A percentile compares a stretch with the other conserved stretches of the same genome.
These are phyloP conservation scores for Hyphodiscus sp. DNA, from an alignment of 2,329 filamentous ascomycete genomes.

Conservation along the genomic window DNA sequence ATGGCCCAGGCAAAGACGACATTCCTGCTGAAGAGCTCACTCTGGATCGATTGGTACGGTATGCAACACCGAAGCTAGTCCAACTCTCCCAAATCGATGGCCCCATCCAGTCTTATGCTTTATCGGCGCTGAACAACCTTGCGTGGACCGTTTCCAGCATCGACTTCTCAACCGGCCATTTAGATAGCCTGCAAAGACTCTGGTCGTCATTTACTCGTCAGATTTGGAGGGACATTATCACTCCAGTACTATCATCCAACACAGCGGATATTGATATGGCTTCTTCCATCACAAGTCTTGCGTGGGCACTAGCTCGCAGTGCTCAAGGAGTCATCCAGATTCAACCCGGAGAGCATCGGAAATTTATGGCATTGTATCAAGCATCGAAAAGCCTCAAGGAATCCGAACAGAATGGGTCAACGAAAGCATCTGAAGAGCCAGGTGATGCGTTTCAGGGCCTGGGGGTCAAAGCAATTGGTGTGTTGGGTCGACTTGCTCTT, in stretches of 20 bases:
- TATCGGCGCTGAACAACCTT: conserved; percentile 60
- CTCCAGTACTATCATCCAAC: conserved; percentile 51
- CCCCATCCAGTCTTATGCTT: conserved; percentile 45
- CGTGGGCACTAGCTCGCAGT: conserved; percentile 57
- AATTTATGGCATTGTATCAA: conserved; percentile 60
- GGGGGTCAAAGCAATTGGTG: conserved; percentile 60
- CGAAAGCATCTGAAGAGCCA: conserved; percentile 21
- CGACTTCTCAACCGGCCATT: conserved; percentile 51
- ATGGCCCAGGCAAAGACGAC: conserved; percentile 35
- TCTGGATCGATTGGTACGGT: conserved; percentile 25
- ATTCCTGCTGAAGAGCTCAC: conserved; percentile 22
- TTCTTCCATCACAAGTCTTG: conserved; percentile 56
- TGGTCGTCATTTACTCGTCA: conserved; percentile 49
- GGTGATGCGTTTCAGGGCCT: conserved; percentile 53
- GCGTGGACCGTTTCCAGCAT: conserved; percentile 59
- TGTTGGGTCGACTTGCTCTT: conserved; percentile 56
- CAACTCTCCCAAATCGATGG: conserved; percentile 26
- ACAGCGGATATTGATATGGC: conserved; percentile 55
- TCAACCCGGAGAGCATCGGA: conserved; percentile 48
- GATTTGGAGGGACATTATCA: conserved; percentile 53
- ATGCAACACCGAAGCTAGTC: conserved; percentile 26
- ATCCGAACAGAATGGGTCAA: conserved; percentile 11
- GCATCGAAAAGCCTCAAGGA: conserved; percentile 40
- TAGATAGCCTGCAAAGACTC: conserved; percentile 39
- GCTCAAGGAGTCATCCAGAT: conserved; percentile 44